These are phyloP conservation scores for Globisporangium lucens DNA, from an alignment of 352 stramenopile species.

Conservation along the genomic window DNA sequence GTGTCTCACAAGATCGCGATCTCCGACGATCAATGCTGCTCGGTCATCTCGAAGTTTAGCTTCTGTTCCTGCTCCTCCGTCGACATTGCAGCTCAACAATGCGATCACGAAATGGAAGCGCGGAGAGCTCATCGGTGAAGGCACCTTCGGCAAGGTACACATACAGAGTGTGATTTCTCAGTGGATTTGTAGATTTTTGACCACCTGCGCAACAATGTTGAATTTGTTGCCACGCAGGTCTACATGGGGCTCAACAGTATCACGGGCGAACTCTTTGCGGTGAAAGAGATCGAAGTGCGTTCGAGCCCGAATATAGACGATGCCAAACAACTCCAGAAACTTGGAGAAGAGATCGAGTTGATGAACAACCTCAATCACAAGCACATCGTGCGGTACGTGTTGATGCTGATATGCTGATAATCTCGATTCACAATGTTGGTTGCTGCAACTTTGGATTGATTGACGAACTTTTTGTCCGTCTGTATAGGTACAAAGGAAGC, in stretches of 20 bases:
- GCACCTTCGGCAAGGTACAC: constrained; percentile 86
- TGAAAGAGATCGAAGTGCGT: constrained; percentile 88
- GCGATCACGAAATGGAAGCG: constrained; percentile 88
- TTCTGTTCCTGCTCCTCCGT: constrained; percentile 2
- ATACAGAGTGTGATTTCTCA: background rate
- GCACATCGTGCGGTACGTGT: constrained; percentile 93
- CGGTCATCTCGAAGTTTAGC: constrained; percentile 6
- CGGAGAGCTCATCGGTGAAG: constrained; percentile 92
- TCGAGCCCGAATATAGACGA: constrained; percentile 45
- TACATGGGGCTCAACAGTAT: constrained; percentile 93
- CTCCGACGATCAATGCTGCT: constrained; percentile 16
- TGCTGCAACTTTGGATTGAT: background rate
- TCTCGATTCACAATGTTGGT: background rate
- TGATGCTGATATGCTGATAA: background rate
- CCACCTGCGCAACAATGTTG: background rate
- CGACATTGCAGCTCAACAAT: constrained; percentile 19
- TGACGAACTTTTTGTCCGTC: background rate
- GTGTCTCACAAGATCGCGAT: constrained; percentile 9
- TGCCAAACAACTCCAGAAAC: constrained; percentile 66
- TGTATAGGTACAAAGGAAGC: constrained; percentile 73
- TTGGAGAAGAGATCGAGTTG: constrained; percentile 90
- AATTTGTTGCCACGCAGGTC: constrained; percentile 38
- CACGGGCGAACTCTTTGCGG: constrained; percentile 89
- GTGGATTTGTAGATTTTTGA: background rate
- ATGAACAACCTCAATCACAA: constrained; percentile 93